Evolutionary conservation across 2,329 filamentous ascomycete species (phyloP), one percentile per base, ranked within the genome.

Genomic region (Fusarium sp.): DNA sequence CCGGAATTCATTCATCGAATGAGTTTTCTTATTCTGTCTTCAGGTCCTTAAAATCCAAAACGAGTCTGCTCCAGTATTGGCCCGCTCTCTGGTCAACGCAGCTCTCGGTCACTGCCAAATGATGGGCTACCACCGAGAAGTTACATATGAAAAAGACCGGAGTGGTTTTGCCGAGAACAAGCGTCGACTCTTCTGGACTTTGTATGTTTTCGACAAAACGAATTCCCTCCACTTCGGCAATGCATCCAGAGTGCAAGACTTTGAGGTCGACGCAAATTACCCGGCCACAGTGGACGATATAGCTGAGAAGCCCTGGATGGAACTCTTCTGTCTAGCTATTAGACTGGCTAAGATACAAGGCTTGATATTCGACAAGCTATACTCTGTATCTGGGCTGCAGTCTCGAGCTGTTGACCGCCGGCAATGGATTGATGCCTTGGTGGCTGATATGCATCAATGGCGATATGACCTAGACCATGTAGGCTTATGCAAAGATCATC

Each of bases 191-290:
- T 71, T 70, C 14, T 71, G 68, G 68, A 63, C 67, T 2, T 17
- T 71, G 4, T 71, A 71, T 18, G 48, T 69, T 3, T 60, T 56
- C 40, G 68, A 70, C 41, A 71, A 71, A 18, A 69, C 59, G 2
- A 54, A 48, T 8, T 60, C 67, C 11, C 56, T 71, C 0, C 64
- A 68, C 15, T 25, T 58, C 1, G 67, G 67, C 1, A 60, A 69
- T 8, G 57, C 57, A 2, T 69, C 68, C 3, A 66, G 55, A n/a
- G 17, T 66, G 4, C 67, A 71, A 4, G 68, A 71, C 20, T 60
- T 58, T 10, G 68, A 71, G 9, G 51, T 71, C 3, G 67, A 71
- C 11, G 41, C 46, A 1, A 35, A 46, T 23, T 66, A 66, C 11
- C 64, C 67, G 10, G 3, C 49, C 1, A 15, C 53, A 6, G 58